Evolutionary conservation across 371 early-diverging fungal genomes (phyloP).

Genomic region (Saksenaea vasiformis): DNA sequence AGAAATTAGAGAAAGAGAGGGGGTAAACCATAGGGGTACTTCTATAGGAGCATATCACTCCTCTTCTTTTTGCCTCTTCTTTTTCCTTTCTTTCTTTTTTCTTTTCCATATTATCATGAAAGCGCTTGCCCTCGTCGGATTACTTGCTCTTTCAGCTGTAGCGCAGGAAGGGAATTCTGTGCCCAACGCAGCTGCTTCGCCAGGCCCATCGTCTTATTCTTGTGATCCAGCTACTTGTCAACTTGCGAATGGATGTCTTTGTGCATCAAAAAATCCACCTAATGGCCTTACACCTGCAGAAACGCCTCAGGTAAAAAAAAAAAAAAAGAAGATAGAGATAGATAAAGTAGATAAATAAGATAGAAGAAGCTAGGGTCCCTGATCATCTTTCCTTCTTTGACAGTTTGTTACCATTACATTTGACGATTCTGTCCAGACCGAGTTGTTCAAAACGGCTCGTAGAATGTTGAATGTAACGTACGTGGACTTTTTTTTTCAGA

Average conservation of each 20-base stretch:
- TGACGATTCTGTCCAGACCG: slow-evolving; percentile 69
- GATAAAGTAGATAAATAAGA: background rate
- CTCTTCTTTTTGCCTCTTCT: background rate
- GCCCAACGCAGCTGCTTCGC: slow-evolving; percentile 12
- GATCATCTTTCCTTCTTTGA: background rate
- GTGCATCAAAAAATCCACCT: slow-evolving; percentile 65
- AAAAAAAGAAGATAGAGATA: background rate
- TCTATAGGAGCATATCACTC: slow-evolving; percentile 7
- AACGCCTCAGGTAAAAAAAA: slow-evolving; percentile 52
- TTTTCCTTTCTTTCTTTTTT: slow-evolving; percentile 7
- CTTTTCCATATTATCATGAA: slow-evolving; percentile 13
- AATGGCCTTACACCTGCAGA: slow-evolving; percentile 53
- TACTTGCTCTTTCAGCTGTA: slow-evolving; percentile 14
- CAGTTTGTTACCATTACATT: slow-evolving; percentile 70
- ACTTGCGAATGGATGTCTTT: slow-evolving; percentile 60
- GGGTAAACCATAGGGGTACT: background rate
- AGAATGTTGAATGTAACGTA: slow-evolving; percentile 47
- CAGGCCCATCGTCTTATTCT: slow-evolving; percentile 24
- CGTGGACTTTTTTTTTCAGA: slow-evolving; percentile 18
- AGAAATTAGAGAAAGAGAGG: background rate
- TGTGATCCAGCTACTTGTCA: slow-evolving; percentile 66
- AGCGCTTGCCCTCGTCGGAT: background rate
- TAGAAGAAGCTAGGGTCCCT: background rate
- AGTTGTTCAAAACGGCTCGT: slow-evolving; percentile 38
- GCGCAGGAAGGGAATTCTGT: slow-evolving; percentile 44